These are phyloP conservation scores for Hirschioporus abietinus DNA, from an alignment of 768 basidiomycete genomes.

Conservation along the genomic window DNA sequence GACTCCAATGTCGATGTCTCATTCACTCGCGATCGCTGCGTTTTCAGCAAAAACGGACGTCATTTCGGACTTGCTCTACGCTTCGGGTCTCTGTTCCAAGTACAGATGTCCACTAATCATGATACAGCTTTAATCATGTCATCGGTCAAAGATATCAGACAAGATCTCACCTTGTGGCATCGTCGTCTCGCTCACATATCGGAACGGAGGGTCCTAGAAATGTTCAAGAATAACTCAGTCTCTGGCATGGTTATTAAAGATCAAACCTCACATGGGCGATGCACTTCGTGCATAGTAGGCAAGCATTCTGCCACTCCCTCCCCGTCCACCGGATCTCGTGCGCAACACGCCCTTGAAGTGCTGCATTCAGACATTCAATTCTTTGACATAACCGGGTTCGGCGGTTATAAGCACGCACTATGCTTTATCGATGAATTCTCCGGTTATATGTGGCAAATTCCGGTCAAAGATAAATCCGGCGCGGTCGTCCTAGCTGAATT, in stretches of 20 bases:
- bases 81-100: constrained; percentile 14
- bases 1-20: constrained; percentile 9
- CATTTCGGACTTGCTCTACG: constrained; percentile 5
- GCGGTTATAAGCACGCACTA: background rate
- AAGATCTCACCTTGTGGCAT: background rate
- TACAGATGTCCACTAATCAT: constrained; percentile 7
- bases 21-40: constrained; percentile 13
- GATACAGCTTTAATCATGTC: constrained; percentile 10
- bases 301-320: background rate
- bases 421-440: background rate
- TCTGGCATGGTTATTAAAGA: background rate
- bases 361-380: background rate
- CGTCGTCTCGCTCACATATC: background rate
- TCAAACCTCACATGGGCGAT: background rate
- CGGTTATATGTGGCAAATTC: background rate
- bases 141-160: background rate
- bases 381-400: background rate
- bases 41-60: background rate
- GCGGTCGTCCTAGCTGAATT: background rate
- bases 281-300: background rate
- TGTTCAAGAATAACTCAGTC: background rate
- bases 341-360: background rate
- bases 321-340: no score
- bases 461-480: background rate
- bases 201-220: background rate